Base-by-base conservation (phyloP, 805 yeast species). In the Ascoidea asiatica region DNA sequence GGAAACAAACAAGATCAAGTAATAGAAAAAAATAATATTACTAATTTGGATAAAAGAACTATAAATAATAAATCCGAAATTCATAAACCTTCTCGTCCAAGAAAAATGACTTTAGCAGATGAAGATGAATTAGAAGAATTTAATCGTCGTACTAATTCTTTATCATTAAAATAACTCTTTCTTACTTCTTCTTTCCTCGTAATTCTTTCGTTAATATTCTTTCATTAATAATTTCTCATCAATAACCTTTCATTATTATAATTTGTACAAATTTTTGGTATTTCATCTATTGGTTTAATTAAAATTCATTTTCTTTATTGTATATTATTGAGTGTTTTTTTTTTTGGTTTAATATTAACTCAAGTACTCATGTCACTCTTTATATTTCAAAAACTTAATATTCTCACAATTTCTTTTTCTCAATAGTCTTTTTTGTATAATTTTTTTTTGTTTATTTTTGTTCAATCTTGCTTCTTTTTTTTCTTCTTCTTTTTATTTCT, bases 311-410 rank as follows among this genome's bases (percentile, higher is more conserved):
- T 22, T 18, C 21, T 20, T 8, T 21, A 13, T 39, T 17, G 37
- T n/a, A 21, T 33, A 33, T 13, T 40, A 23, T 20, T 22, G 23
- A 29, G 19, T 19, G 6, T 36, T 4, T 5, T 15, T 21, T 15
- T 19, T 19, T 8, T 37, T 19, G 21, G 62, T 42, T 63, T 65
- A 58, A 77, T 76, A 5, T 70, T 62, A 18, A 69, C 65, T 46
- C 63, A 62, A 17, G 77, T 66, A 33, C 72, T 70, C 36, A 61
- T 62, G 5, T 81, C 81, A 0, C 75, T 66, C 56, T 76, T 77
- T 0, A 82, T 82, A 62, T 76, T 68, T n/a, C n/a, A n/a, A n/a
- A n/a, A 1, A 73, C 79, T 53, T 77, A 80, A 46, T 65, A 65
- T 55, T 70, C 74, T 21, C 73, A 47, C 36, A 77, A 57, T 5